Base-by-base conservation (phyloP, 352 stramenopile genomes). In the Pythium coloratum region DNA sequence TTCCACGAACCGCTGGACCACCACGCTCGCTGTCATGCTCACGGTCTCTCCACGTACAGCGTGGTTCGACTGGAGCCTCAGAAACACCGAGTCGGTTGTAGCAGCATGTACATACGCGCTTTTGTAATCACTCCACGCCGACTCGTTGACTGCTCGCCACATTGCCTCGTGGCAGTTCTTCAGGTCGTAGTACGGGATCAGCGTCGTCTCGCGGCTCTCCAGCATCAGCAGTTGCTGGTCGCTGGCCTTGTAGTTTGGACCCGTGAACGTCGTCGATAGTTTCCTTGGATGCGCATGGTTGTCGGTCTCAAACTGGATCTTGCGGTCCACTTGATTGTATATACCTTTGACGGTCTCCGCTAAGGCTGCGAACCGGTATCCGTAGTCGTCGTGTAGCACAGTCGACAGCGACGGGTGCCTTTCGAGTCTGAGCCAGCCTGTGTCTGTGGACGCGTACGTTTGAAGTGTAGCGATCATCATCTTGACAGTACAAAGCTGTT, bases 281-380 rank as follows among this genome's bases (percentile, higher is more conserved):
- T 18, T 8, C 3, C 38, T 8, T 3, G 4, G 38, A 8, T 46
- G 38, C 9, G 3, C 38, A 3, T 13, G 3, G 38, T 46, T 46
- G 38, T 46, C 13, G 38, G 9, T 46, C 4, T 18, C 38, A 13
- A 46, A 46, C 38, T 5, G 38, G 26, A 62, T 42, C 38, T 54
- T 30, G 10, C 30, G 6, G 0, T 38, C 34, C 13, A 62, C 13
- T n/a, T 62, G 38, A 36, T 20, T 34, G 26, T 54, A 30, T 36
- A 50, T 30, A 7, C 56, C 38, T 20, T 62, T 38, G 8, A 54
- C 56, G 10, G 38, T 30, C 2, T 62, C 56, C 12, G 51, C 28
- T 12, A 62, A 30, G 18, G 54, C 30, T 1, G 56, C 36, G 56
- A 62, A 62, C 38, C 56, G 56, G 24, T 46, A 46, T 1, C 56